Base-by-base conservation (phyloP, 1,284 basidiomycete genomes). In the Tremellales sp. region DNA sequence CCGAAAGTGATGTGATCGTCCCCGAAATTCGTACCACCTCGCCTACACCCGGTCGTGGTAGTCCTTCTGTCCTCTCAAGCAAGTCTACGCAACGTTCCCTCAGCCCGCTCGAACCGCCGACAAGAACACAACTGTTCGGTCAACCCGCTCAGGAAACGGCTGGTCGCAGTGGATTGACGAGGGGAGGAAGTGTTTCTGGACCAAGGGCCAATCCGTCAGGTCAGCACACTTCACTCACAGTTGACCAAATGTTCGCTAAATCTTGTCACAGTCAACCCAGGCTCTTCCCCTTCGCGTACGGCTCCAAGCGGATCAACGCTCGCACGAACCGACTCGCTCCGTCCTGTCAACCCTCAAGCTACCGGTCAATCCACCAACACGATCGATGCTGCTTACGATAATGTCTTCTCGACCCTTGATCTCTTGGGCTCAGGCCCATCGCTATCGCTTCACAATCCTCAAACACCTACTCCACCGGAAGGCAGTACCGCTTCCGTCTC, bases 331-430 rank as follows among this genome's bases (percentile, higher is more conserved):
- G 29, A 17, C n/a, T 26, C 19, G 40, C 10, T 35, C 40, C 17
- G 25, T 23, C 45, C 48, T 11, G 49, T 60, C 12, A 36, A 24
- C 3, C 51, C 58, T 35, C 61, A 63, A 35, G 27, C 42, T 17
- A 67, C 64, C 12, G 62, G 64, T 15, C 61, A 63, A 44, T 62
- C 62, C 2, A 55, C 52, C 3, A 51, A 53, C 5, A 58, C 60
- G 13, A 56, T 64, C 27, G 61, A 67, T 46, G 54, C 53, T 26
- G 65, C 65, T n/a, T 72, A 68, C 48, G 61, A 70, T 51, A 65
- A 63, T 29, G 59, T 72, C 42, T 55, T 68, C 24, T 60, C 62
- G 12, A 56, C 61, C 17, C 64, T 72, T 26, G 64, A 72, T 48
- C 60, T 58, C 11, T 60, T 70, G 13, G 67, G 39, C 12, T 40